Evolutionary conservation across 768 basidiomycete species (phyloP), one percentile per base, ranked within the genome.

Genomic region (Podaxis sp.): DNA sequence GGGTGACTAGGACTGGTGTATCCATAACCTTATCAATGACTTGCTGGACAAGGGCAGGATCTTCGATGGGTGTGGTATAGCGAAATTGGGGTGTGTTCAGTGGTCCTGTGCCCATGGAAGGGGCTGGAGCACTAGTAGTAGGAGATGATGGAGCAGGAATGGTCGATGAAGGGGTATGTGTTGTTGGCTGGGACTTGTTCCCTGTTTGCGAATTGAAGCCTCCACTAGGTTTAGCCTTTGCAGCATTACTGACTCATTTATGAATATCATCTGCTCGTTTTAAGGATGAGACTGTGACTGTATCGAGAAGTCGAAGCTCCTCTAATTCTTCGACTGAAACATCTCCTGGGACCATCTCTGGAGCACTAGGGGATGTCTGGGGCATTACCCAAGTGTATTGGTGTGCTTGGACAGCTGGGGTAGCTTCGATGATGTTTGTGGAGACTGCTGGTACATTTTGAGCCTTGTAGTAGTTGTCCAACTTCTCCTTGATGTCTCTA

Each of bases 11-110:
- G 3, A 71, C 61, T 3, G 65, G 26, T 1, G 33, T 44, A 12
- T 68, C 63, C 15, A 71, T 56, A 0, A 56, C 56, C 1, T 52
- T 38, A 6, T 67, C 44, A 1, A 63, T 54, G 0, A 69, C 54
- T 9, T 24, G 28, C 2, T 44, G 48, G n/a, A 63, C 22, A 1
- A 64, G 8, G n/a, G 54, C 42, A 1, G 59, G n/a, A 28, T 66
- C 61, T 58, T 71, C 70, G 0, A 66, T 57, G 2, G 65, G 58
- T 6, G 64, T 56, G 1, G 46, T 52, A 44, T 65, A 67, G 13
- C 61, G 63, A 38, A 46, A 68, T 38, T 69, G 68, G 2, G 6
- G 15, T 40, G 39, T 1, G 0, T 2, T 40, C 0, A 0, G 9
- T 1, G 65, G 64, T 12, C 54, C 65, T 1, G 4, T 24, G 6